Base-by-base conservation (phyloP, 257 asterid species). In the Capsicum chinense region DNA sequence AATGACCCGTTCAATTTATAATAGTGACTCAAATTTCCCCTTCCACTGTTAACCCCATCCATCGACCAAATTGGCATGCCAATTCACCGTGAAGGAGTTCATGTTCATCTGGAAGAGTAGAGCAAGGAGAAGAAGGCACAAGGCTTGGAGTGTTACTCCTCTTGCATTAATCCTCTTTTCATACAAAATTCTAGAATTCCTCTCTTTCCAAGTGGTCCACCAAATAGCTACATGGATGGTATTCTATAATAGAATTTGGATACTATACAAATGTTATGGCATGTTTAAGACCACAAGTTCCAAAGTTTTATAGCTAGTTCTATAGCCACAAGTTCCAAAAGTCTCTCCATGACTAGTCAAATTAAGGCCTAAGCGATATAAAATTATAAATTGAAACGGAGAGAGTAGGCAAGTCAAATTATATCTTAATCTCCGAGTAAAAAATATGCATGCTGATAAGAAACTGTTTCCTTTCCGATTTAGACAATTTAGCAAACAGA, bases 251-350 rank as follows among this genome's bases (percentile, higher is more conserved):
- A 19, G 13, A 67, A 50, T 67, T 67, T 67, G 76, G 76, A 67
- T 37, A 67, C 21, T 48, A 67, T 48, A 67, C 76, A 37, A 67
- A 67, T 37, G 52, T 7, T 67, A 67, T 35, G 50, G 12, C 50
- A 35, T 67, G 10, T 35, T 35, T 35, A 67, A 37, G 50, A 67
- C 50, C 50, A 37, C 74, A 67, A 14, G 21, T 14, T 67, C 37
- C 50, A 67, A 67, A 67, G 16, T 37, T 67, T 12, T 67, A 67
- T 35, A 14, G 74, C 50, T n/a, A 67, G 16, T 37, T 67, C 21
- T 14, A 67, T 67, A 14, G 74, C 50, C 50, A 67, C 74, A 67
- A 67, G 74, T 37, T 67, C 12, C 74, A 67, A 67, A 67, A 67
- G 50, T 37, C 9, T 67, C 19, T 14, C 74, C 50, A 37, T 14